Conservation (phyloP, 2,329 filamentous ascomycete genomes). For the Ilyonectria sp. region DNA sequence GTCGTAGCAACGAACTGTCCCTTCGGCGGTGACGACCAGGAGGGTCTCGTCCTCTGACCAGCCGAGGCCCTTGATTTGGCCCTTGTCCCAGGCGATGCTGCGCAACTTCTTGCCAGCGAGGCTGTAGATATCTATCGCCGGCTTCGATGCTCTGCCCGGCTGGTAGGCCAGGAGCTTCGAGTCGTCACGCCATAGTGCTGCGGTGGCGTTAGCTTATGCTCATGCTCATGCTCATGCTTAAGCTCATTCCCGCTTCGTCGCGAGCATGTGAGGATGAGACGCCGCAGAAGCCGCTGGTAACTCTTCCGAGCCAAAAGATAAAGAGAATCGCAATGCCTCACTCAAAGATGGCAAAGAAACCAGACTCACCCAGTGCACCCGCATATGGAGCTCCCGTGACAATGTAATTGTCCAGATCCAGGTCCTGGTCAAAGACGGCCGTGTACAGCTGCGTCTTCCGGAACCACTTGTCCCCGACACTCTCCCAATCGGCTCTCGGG, state of each 20-base stretch:
- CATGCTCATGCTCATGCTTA: conserved; percentile 4
- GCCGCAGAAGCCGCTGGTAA: neutral
- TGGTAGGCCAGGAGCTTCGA: conserved; percentile 86
- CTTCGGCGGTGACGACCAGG: conserved; percentile 89
- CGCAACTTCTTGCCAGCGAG: conserved; percentile 91
- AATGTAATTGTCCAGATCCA: conserved; percentile 95
- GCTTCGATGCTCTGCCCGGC: conserved; percentile 79
- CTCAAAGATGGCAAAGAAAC: neutral
- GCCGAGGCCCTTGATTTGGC: conserved; percentile 87
- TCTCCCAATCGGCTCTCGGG: conserved; percentile 93
- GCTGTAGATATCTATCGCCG: conserved; percentile 94
- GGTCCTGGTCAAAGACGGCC: conserved; percentile 90
- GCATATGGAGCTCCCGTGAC: conserved; percentile 93
- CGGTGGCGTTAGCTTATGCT: conserved; percentile 26
- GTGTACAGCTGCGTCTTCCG: conserved; percentile 95
- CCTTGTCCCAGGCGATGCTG: conserved; percentile 92
- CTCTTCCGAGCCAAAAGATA: neutral
- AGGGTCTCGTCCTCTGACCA: conserved; percentile 98
- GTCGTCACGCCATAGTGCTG: conserved; percentile 92
- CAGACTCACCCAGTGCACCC: conserved; percentile 85
- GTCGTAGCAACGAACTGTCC: conserved; percentile 91
- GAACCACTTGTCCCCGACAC: conserved; percentile 93
- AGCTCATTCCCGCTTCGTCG: neutral
- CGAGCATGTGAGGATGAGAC: neutral
- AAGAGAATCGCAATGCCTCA: neutral